Conservation (phyloP, 148 eudicot genomes). For the Hydrangea macrophylla region DNA sequence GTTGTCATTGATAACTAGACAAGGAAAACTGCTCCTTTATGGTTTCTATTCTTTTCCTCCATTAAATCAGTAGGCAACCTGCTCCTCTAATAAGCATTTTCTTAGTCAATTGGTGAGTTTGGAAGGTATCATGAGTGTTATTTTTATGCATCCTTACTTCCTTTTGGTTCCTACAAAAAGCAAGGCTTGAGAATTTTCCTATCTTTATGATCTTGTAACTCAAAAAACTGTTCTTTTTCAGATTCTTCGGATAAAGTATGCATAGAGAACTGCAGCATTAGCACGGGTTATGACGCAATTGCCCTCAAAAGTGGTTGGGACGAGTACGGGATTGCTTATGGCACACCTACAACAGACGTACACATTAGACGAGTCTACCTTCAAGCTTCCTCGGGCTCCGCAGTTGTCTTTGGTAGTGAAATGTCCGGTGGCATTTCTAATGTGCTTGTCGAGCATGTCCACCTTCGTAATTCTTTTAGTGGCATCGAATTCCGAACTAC, state of each 20-base stretch:
- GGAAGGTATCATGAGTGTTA: background rate
- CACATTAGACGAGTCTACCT: constrained; percentile 47
- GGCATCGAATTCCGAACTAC: constrained; percentile 47
- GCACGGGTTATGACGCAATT: constrained; percentile 50
- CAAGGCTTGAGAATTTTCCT: background rate
- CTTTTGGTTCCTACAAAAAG: background rate
- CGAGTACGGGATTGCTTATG: constrained; percentile 42
- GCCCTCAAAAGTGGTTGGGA: constrained; percentile 61
- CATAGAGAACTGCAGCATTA: constrained; percentile 45
- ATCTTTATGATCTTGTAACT: background rate
- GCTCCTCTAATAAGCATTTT: background rate
- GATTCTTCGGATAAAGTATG: constrained; percentile 54
- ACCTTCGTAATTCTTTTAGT: constrained; percentile 26
- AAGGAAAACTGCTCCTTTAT: no score
- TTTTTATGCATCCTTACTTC: background rate
- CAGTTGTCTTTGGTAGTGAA: constrained; percentile 49
- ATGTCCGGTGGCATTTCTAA: constrained; percentile 57
- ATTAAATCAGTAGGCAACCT: background rate
- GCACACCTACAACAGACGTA: constrained; percentile 32
- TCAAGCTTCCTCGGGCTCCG: constrained; percentile 43
- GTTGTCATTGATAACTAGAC: no score
- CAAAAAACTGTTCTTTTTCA: constrained; percentile 14
- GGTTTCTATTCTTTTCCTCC: no score
- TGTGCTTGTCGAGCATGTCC: constrained; percentile 27
- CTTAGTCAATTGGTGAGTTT: background rate